Evolutionary conservation across 345 rosid genomes (phyloP), one percentile per base, ranked within the genome.

Genomic region (Ricinus communis): DNA sequence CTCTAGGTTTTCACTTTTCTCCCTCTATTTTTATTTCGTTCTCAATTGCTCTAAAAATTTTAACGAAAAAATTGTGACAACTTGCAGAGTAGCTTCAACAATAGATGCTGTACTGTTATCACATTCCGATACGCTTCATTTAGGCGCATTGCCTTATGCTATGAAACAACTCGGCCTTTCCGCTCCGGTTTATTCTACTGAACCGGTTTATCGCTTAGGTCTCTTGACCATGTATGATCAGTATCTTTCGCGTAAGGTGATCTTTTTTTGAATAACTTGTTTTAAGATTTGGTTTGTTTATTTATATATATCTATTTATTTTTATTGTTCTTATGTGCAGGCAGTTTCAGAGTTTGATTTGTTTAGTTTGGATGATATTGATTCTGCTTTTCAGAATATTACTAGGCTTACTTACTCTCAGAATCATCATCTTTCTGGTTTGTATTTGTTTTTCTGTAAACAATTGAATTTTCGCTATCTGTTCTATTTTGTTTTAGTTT

Each of bases 171-270:
- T 88, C 57, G 94, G 97, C 56, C 93, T 95, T 68, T 85, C 92
- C 2, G 97, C 97, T 76, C 91, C 97, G 0, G 85, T 92, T 74
- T 95, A 77, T 71, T 87, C 93, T 4, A 92, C 97, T 8, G 97
- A 92, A 68, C 99, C 99, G 16, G 94, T 92, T 47, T 74, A 66
- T 36, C 76, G 97, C 78, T 76, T 92, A 61, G 99, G 99, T 59
- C 90, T 92, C 0, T 92, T 95, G 71, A 92, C 99, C 18, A 89
- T 95, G 97, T 95, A 95, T 56, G 97, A 92, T 70, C 99, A 95
- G 75, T 92, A 79, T 71, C 83, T 92, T 70, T 87, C 99, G 0
- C 90, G 93, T 52, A 89, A 90, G 96, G 97, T 93, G 66, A 52
- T 8, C 12, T 18, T 24, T 27, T 50, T 21, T n/a, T n/a, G n/a